Conservation (phyloP, 805 yeast species). For the Kodamaea fukazawae region DNA sequence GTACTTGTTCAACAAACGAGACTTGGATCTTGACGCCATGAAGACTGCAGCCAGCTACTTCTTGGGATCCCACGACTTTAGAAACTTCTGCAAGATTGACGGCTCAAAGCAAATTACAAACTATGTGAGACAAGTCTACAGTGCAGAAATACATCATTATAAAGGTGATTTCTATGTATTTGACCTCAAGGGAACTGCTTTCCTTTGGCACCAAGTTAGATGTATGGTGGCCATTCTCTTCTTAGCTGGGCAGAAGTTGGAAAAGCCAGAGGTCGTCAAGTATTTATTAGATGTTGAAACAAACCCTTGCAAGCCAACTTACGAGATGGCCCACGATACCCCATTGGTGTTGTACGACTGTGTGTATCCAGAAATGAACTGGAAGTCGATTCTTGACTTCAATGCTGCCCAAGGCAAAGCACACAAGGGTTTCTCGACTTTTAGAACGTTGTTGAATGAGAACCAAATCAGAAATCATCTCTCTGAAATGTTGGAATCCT, state of each 20-base stretch:
- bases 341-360: conserved; percentile 90
- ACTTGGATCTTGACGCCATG: conserved; percentile 67
- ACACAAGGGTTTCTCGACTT: conserved; percentile 39
- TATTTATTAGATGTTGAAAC: conserved; percentile 56
- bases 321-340: conserved; percentile 85
- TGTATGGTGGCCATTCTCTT: conserved; percentile 88
- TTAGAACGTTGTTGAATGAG: conserved; percentile 54
- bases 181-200: conserved; percentile 84
- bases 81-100: conserved; percentile 93
- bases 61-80: conserved; percentile 81
- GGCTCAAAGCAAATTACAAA: conserved; percentile 90
- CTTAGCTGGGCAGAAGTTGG: conserved; percentile 75
- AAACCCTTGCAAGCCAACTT: conserved; percentile 69
- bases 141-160: conserved; percentile 45
- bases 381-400: conserved; percentile 45
- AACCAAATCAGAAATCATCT: conserved; percentile 56
- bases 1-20: conserved; percentile 61
- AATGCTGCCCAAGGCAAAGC: conserved; percentile 28
- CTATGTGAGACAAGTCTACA: conserved; percentile 60
- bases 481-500: conserved; percentile 46
- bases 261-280: conserved; percentile 54
- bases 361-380: conserved; percentile 65
- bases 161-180: conserved; percentile 57
- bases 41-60: conserved; percentile 57
- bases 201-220: conserved; percentile 96